Evolutionary conservation across 148 eudicot genomes (phyloP).

Genomic region (Selenicereus undatus): DNA sequence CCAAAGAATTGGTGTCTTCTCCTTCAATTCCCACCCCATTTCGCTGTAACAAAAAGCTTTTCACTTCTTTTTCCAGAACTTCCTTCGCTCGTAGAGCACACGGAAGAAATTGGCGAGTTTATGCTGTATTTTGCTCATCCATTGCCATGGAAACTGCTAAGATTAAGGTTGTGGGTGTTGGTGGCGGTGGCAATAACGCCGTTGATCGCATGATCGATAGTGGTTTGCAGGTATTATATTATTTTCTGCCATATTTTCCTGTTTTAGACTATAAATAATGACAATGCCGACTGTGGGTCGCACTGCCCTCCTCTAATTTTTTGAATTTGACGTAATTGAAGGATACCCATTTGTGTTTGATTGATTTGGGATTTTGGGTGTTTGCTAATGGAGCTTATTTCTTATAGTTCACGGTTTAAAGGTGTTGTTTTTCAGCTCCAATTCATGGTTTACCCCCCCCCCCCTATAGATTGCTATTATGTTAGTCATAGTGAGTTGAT

Average conservation of each 20-base stretch:
- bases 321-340: neutral
- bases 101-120: constrained; percentile 26
- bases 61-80: constrained; percentile 29
- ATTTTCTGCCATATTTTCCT: neutral
- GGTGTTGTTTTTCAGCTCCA: neutral
- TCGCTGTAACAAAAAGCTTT: constrained; percentile 29
- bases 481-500: neutral
- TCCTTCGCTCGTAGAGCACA: constrained; percentile 24
- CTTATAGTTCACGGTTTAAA: neutral
- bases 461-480: neutral
- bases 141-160: constrained; percentile 60
- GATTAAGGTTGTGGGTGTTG: constrained; percentile 93
- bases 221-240: constrained; percentile 56
- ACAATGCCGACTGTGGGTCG: neutral
- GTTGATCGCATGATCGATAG: constrained; percentile 96
- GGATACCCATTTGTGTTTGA: constrained; percentile 2
- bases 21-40: constrained; percentile 32
- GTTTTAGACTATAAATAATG: neutral
- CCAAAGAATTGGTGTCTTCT: constrained; percentile 16
- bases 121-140: constrained; percentile 35
- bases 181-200: constrained; percentile 96
- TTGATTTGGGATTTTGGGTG: constrained; percentile 10
- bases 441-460: neutral
- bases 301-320: neutral
- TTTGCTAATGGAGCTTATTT: neutral